Base-by-base conservation (phyloP, 1,284 basidiomycete species). In the Ganoderma meredithae region DNA sequence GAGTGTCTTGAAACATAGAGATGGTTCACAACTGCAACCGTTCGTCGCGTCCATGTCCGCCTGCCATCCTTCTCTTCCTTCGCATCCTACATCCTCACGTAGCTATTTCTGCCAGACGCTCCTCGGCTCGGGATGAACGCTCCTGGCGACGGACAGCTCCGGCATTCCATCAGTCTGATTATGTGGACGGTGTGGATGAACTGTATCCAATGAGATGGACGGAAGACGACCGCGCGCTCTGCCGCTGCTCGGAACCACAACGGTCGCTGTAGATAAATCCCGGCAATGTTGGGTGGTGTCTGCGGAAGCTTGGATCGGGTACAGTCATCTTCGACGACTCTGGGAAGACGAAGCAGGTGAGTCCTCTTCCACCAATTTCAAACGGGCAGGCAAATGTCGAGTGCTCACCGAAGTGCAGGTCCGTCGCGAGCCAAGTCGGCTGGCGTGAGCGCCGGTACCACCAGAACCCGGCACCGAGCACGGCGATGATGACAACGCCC, bases 341-440 rank as follows among this genome's bases (percentile, higher is more conserved):
- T 55, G 52, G 13, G 7, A 25, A 52, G 22, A 25, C 47, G 17
- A 44, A 44, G 43, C 17, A 52, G 25, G 47, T 52, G 47, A 52
- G 31, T 47, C 27, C 10, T 55, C 27, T 27, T 31, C 6, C 47
- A 52, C 4, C 44, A 5, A 8, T 25, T 25, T 25, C 47, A 25
- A 25, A 10, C 3, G n/a, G 25, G n/a, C 4, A 5, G n/a, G 2
- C 1, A 3, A 25, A 17, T 12, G 27, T 31, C 9, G 31, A 31
- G 52, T 53, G 13, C 52, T 55, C 27, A 55, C 52, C 52, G 3
- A 55, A 55, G 52, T 53, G 27, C 52, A 53, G 22, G 25, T 53
- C 52, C 27, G 52, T 55, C 27, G 17, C 52, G 25, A 55, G 25
- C 27, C 52, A 55, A 27, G 27, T 55, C 15, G 13, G 52, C 52